Percentiles rank a stretch among this genome's conserved stretches.
phyloP scores from a whole-genome alignment of 2,329 filamentous ascomycete species.

The Epichloe hybrida region DNA sequence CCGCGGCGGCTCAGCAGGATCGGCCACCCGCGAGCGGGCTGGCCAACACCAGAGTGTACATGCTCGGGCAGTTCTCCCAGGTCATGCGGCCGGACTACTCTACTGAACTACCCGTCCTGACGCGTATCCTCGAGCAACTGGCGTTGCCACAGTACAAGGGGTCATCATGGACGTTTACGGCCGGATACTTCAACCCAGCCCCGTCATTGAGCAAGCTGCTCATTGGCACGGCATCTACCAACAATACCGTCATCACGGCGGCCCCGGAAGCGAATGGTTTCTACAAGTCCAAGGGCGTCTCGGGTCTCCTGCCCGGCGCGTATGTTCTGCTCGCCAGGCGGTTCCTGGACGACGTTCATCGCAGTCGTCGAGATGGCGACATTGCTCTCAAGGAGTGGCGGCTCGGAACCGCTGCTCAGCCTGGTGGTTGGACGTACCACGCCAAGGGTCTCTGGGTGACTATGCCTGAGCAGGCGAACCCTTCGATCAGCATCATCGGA shows the following conservation, averaged over 20 bases:
- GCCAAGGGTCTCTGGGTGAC: slow-evolving; percentile 93
- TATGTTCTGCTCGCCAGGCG: slow-evolving; percentile 79
- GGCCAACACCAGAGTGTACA: slow-evolving; percentile 64
- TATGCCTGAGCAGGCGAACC: slow-evolving; percentile 48
- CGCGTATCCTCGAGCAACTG: slow-evolving; percentile 56
- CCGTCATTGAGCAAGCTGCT: slow-evolving; percentile 69
- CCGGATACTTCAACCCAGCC: slow-evolving; percentile 96
- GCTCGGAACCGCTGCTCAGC: slow-evolving; percentile 63
- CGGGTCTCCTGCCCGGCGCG: slow-evolving; percentile 77
- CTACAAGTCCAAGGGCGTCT: slow-evolving; percentile 75
- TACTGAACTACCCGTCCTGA: slow-evolving; percentile 77
- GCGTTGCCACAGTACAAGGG: slow-evolving; percentile 47
- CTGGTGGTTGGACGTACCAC: slow-evolving; percentile 91
- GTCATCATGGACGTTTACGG: slow-evolving; percentile 89
- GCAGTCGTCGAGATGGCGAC: slow-evolving; percentile 32
- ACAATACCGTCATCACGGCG: slow-evolving; percentile 79
- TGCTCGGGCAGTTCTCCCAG: slow-evolving; percentile 77
- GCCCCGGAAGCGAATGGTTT: slow-evolving; percentile 93
- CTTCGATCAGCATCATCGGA: slow-evolving; percentile 71
- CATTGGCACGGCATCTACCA: slow-evolving; percentile 53
- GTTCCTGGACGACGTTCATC: slow-evolving; percentile 53
- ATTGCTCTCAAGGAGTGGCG: slow-evolving; percentile 82
- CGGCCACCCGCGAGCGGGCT: slow-evolving; percentile 10
- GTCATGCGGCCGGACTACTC: slow-evolving; percentile 67
- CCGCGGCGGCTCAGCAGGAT: slow-evolving; percentile 3